A percentile compares a stretch with the other conserved stretches of the same genome.
These are phyloP conservation scores for Tulasnella sp. DNA, from an alignment of 768 basidiomycete species.

Conservation along the genomic window DNA sequence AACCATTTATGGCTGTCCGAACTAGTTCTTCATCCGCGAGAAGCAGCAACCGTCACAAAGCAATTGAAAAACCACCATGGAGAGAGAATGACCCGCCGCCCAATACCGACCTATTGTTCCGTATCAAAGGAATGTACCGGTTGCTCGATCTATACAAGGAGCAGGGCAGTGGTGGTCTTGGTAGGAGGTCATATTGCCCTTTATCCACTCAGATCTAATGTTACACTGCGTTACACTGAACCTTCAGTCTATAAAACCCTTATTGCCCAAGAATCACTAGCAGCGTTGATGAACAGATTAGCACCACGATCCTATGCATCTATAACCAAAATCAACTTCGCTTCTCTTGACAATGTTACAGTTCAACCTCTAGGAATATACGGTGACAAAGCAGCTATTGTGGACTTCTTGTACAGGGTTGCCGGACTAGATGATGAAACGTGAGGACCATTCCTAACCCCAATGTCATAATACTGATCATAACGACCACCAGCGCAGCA, in stretches of 20 bases:
- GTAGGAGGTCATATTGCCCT: neutral
- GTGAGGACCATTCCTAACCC: constrained; percentile 31
- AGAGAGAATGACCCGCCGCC: too few relatives aligned
- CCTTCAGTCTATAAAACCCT: constrained; percentile 41
- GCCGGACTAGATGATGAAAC: constrained; percentile 28
- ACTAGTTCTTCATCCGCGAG: too few relatives aligned
- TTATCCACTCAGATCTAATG: neutral
- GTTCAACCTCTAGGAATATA: constrained; percentile 46
- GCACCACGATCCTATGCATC: constrained; percentile 41
- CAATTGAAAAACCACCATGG: too few relatives aligned
- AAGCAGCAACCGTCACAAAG: too few relatives aligned
- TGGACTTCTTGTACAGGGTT: constrained; percentile 31
- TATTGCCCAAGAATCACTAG: constrained; percentile 40
- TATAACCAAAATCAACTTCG: constrained; percentile 45
- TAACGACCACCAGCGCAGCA: too few relatives aligned
- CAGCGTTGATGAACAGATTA: constrained; percentile 36
- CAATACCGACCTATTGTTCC: constrained; percentile 5
- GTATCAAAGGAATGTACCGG: constrained; percentile 6
- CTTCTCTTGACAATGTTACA: constrained; percentile 32
- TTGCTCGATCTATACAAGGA: constrained; percentile 15
- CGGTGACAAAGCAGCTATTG: constrained; percentile 40
- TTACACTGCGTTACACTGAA: too few relatives aligned
- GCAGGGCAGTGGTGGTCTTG: neutral
- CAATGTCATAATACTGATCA: too few relatives aligned
- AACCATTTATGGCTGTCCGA: too few relatives aligned